Evolutionary conservation across 768 basidiomycete genomes (phyloP), one percentile per base, ranked within the genome.

Genomic region (Lactifluus piperatus): DNA sequence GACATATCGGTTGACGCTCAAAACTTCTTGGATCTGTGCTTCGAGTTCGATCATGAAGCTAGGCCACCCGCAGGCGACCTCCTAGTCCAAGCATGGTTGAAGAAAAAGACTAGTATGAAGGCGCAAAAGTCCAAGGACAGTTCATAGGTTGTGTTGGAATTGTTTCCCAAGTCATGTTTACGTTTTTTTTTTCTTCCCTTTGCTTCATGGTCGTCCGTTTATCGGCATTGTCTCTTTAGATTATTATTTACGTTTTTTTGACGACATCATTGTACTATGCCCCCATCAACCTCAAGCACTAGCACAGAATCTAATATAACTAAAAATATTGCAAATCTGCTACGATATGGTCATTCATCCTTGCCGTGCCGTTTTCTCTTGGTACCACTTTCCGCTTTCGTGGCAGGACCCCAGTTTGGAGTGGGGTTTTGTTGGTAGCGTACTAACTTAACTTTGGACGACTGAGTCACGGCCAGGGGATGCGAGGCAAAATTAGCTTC

Each of bases 361-460:
- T 58, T 64, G 27, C 71, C 66, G 0, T 66, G 69, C 18, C 77
- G 70, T 64, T 79, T 81, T 49, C 78, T 71, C 69, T 80, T 73
- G 24, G 64, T 68, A n/a, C 73, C 72, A 26, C 71, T 70, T 22
- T 67, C 73, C 4, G 88, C 86, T 66, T 78, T 86, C 54, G 79
- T 77, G 16, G 81, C 88, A 0, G 95, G 97, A 0, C 95, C 95
- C 97, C 97, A 99, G 69, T 97, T 79, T 2, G 83, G 78, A n/a
- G 83, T 78, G 5, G 95, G 97, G 68, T 97, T 97, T 62, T 83
- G 81, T 70, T 95, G 93, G 72, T 94, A 97, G 39, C 92, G 79
- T 1, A 94, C 88, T 7, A 95, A 74, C 64, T 90, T 91, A 57
- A 89, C 75, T 56, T 82, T 81, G 20, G 81, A 80, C 6, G 83